phyloP scores from a whole-genome alignment of 1,284 basidiomycete genomes.

The Marasmius tenuissimus region DNA sequence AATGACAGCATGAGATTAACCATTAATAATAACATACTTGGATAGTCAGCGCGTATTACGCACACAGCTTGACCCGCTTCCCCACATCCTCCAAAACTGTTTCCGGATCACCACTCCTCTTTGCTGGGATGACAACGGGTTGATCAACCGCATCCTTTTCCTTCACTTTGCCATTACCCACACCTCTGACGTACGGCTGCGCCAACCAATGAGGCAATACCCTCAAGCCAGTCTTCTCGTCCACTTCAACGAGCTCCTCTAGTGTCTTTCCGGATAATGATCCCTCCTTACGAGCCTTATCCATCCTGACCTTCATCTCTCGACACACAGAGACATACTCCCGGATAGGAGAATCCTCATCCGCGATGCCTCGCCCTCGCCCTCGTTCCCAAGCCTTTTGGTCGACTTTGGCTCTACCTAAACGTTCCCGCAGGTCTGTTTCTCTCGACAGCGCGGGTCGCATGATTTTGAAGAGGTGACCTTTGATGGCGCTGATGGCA shows the following conservation, averaged over 20 bases:
- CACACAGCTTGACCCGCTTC: neutral
- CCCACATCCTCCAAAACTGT: neutral
- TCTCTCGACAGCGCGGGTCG: slow-evolving; percentile 74
- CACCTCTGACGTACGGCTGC: slow-evolving; percentile 81
- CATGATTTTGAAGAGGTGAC: slow-evolving; percentile 92
- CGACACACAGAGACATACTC: slow-evolving; percentile 63
- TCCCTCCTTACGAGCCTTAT: slow-evolving; percentile 53
- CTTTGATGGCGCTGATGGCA: slow-evolving; percentile 77
- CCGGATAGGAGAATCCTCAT: slow-evolving; percentile 25
- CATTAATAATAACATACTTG: too few relatives aligned
- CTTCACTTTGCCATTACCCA: neutral
- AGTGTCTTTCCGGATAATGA: slow-evolving; percentile 34
- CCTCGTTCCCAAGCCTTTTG: slow-evolving; percentile 19
- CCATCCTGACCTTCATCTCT: slow-evolving; percentile 68
- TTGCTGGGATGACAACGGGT: neutral
- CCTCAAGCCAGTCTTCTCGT: slow-evolving; percentile 54
- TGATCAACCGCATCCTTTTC: neutral
- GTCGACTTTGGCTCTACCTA: slow-evolving; percentile 54
- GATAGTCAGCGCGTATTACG: neutral
- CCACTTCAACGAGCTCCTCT: slow-evolving; percentile 47
- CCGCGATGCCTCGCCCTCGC: slow-evolving; percentile 30
- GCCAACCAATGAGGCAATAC: slow-evolving; percentile 81
- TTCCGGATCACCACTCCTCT: neutral
- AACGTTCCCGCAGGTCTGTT: slow-evolving; percentile 69
- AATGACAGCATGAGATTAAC: too few relatives aligned